Conservation (phyloP, 495 filamentous ascomycete species). For the Margaritispora aquatica region DNA sequence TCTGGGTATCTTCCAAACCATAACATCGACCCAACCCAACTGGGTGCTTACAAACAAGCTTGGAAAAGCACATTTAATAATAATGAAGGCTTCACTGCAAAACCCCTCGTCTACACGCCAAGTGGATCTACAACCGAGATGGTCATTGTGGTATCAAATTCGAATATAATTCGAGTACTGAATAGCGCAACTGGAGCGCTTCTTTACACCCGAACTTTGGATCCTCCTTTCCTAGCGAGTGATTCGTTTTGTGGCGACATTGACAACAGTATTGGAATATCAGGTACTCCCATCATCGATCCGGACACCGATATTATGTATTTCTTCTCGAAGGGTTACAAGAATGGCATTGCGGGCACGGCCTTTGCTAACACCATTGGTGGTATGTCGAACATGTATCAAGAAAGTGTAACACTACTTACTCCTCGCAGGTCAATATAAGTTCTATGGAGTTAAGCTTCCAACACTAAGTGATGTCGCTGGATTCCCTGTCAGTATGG, state of each 20-base stretch:
- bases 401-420: neutral
- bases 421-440: constrained; percentile 15
- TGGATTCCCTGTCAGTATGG: constrained; percentile 19
- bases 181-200: constrained; percentile 29
- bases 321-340: constrained; percentile 24
- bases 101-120: constrained; percentile 33
- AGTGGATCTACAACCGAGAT: constrained; percentile 20
- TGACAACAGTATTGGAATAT: constrained; percentile 25
- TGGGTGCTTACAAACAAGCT: neutral
- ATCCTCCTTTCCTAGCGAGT: constrained; percentile 27
- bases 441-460: constrained; percentile 22
- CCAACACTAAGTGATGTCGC: constrained; percentile 15
- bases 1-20: constrained; percentile 22
- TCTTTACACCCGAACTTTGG: constrained; percentile 24
- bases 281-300: constrained; percentile 24
- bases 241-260: constrained; percentile 28
- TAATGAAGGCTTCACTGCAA: constrained; percentile 26
- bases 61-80: constrained; percentile 7
- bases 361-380: neutral
- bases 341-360: neutral
- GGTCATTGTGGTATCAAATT: constrained; percentile 31
- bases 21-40: constrained; percentile 13
- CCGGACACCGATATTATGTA: constrained; percentile 21
- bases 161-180: constrained; percentile 30
- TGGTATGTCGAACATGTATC: neutral